Percentiles rank a stretch among this genome's conserved stretches.
These are phyloP conservation scores for Komagataea norvegica DNA, from an alignment of 1,139 yeast genomes.

Conservation along the genomic window DNA sequence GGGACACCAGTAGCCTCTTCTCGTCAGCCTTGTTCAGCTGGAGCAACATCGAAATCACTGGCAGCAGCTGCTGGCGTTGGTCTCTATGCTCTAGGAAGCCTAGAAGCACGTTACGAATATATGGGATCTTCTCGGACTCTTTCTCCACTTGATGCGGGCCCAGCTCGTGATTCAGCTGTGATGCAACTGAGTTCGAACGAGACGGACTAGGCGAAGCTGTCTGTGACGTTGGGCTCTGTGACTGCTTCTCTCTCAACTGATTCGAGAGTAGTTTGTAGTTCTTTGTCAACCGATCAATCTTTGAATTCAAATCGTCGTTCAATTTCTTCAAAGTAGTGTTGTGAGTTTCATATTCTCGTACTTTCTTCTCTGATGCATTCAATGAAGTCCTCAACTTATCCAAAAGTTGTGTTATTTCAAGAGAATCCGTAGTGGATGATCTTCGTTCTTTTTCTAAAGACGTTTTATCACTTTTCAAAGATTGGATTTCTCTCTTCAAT, in stretches of 20 bases:
- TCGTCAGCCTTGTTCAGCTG: constrained; percentile 69
- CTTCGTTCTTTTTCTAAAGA: constrained; percentile 22
- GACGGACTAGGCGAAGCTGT: constrained; percentile 19
- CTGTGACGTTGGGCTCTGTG: constrained; percentile 17
- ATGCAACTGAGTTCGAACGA: constrained; percentile 26
- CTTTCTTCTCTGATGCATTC: constrained; percentile 43
- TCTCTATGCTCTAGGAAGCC: constrained; percentile 91
- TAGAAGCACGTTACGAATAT: constrained; percentile 78
- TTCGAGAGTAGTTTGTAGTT: constrained; percentile 57
- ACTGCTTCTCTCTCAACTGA: constrained; percentile 44
- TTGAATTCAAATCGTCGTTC: constrained; percentile 63
- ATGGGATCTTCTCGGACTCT: constrained; percentile 53
- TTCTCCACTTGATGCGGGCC: constrained; percentile 26
- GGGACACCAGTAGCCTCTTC: constrained; percentile 55
- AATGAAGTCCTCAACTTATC: constrained; percentile 51
- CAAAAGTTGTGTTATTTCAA: constrained; percentile 30
- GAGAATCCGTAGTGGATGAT: constrained; percentile 21
- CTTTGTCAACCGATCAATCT: constrained; percentile 60
- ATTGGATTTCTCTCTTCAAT: constrained; percentile 31
- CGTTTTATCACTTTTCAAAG: constrained; percentile 22
- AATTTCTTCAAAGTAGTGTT: constrained; percentile 56
- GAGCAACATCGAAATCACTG: constrained; percentile 75
- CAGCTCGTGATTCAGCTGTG: constrained; percentile 10
- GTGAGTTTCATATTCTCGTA: constrained; percentile 52
- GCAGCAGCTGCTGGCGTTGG: constrained; percentile 79